Conservation (phyloP, 2,329 filamentous ascomycete species). For the Stagonosporopsis vannaccii region DNA sequence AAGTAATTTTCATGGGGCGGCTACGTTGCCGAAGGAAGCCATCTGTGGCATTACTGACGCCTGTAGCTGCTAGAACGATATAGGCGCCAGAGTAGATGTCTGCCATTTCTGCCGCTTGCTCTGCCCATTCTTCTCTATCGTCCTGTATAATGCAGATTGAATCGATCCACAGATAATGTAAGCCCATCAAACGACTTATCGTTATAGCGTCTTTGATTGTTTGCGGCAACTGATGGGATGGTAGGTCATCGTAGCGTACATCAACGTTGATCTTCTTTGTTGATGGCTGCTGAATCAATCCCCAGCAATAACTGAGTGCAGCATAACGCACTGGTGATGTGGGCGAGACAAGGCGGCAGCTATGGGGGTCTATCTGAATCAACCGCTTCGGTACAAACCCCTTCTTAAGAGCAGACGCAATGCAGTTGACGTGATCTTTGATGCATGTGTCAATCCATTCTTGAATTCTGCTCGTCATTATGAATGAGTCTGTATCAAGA, state of each 20-base stretch:
- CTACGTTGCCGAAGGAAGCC: slow-evolving; percentile 6
- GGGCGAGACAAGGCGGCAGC: not conserved
- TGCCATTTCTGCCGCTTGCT: slow-evolving; percentile 24
- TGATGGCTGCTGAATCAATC: slow-evolving; percentile 10
- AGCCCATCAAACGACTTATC: slow-evolving; percentile 3
- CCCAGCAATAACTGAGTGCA: slow-evolving; percentile 29
- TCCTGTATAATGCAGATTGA: slow-evolving; percentile 31
- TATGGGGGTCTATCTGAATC: not conserved
- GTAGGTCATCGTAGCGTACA: not conserved
- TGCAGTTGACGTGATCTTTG: not conserved
- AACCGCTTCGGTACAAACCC: not conserved
- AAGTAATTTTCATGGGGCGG: not conserved
- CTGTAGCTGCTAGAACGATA: slow-evolving; percentile 23
- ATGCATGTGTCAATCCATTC: not conserved
- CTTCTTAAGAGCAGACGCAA: not conserved
- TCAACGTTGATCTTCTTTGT: slow-evolving; percentile 10
- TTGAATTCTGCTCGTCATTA: not conserved
- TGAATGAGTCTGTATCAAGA: not conserved
- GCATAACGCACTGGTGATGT: not conserved
- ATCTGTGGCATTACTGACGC: not conserved
- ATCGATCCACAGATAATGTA: slow-evolving; percentile 31
- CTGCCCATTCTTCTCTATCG: slow-evolving; percentile 21
- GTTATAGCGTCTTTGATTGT: slow-evolving; percentile 17
- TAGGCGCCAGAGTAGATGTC: slow-evolving; percentile 22
- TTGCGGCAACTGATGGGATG: not conserved